Evolutionary conservation across 2,329 filamentous ascomycete species (phyloP).

Genomic region (Didymella sp.): DNA sequence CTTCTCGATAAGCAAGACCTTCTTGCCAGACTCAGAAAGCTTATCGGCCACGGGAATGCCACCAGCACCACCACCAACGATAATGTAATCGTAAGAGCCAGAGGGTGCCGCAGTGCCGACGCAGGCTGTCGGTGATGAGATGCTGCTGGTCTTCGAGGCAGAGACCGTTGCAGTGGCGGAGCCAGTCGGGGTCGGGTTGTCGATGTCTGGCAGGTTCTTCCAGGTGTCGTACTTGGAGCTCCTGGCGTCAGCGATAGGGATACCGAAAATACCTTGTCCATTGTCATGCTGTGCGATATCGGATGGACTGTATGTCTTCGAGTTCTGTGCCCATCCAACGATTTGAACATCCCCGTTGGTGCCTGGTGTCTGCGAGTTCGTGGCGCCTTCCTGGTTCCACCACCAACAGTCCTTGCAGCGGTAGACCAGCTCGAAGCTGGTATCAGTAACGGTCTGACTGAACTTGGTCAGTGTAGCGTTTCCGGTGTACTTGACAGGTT

Average conservation of each 20-base stretch:
- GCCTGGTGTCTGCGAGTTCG: conserved; percentile 48
- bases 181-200: conserved; percentile 39
- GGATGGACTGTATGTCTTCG: conserved; percentile 45
- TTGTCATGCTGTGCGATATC: conserved; percentile 61
- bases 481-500: conserved; percentile 66
- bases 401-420: conserved; percentile 62
- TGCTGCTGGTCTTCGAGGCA: conserved; percentile 30
- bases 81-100: conserved; percentile 67
- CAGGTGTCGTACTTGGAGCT: conserved; percentile 54
- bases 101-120: conserved; percentile 49
- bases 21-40: conserved; percentile 69
- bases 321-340: conserved; percentile 64
- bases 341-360: conserved; percentile 45
- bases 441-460: conserved; percentile 63
- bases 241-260: conserved; percentile 53
- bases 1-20: conserved; percentile 64
- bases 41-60: conserved; percentile 67
- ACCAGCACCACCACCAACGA: conserved; percentile 68
- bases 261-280: conserved; percentile 62
- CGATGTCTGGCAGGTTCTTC: conserved; percentile 39
- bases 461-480: conserved; percentile 68
- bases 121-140: conserved; percentile 42
- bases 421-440: conserved; percentile 69
- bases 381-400: conserved; percentile 54
- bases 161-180: conserved; percentile 32